Evolutionary conservation across 2,329 filamentous ascomycete genomes (phyloP), one percentile per base, ranked within the genome.

Genomic region (Fusarium ramigenum): DNA sequence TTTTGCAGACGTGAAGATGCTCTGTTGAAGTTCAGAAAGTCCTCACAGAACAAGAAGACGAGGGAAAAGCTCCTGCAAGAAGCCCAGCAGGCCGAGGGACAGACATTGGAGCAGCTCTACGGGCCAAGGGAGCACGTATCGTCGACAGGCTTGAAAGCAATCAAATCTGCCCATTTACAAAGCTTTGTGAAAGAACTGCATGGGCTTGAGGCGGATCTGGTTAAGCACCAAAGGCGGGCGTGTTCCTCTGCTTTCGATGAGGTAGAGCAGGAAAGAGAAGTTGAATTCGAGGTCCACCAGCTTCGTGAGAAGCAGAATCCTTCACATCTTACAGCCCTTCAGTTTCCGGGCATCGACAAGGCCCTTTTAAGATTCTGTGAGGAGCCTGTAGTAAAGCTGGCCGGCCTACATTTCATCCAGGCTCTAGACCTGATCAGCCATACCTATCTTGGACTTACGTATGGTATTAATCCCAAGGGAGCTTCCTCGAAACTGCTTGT

Each of bases 71-170:
- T 76, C 9, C 3, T 90, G 1, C 28, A 66, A 9, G 42, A 62
- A 8, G 66, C 79, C 23, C 65, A 82, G 18, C 85, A 89, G 42
- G 81, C 83, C 1, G 91, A 93, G 69, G 83, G 86, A 1, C 87
- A 90, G 56, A 88, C 87, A 0, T 77, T 93, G 0, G 84, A 88
- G 40, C 82, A 90, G 30, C 82, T 93, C 6, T 93, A 93, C 65
- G 85, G 84, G 40, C 69, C 78, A 49, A 57, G 78, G 77, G 42
- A 56, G 50, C 2, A 21, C 14, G 60, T 4, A 12, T 25, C 2
- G 3, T 18, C 3, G 50, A 36, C 12, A 2, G 5, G 14, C 8
- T 30, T 34, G 73, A 70, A 25, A 25, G 43, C 43, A 15, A 60
- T 62, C 50, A 16, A 61, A 4, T 60, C 39, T 6, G 5, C n/a